A percentile compares a stretch with the other conserved stretches of the same genome.
Conservation (phyloP, 2,329 filamentous ascomycete species). For the Lasiodiplodia theobromae region DNA sequence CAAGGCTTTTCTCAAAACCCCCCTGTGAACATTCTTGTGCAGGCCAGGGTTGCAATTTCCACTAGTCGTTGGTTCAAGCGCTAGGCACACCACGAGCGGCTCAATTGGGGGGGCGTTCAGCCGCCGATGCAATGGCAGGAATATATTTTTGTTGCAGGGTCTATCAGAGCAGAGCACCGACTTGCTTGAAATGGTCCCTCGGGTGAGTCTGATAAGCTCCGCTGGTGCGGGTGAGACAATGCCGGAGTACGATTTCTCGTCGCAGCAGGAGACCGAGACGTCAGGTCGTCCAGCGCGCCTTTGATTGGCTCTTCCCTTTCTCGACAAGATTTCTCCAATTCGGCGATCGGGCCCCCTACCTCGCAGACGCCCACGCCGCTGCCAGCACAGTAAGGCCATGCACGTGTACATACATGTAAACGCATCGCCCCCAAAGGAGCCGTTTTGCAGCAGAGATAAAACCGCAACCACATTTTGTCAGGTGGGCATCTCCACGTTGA, state of each 20-base stretch:
- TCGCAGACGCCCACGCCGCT: slow-evolving; percentile 4
- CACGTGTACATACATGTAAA: not conserved
- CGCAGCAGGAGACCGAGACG: not conserved
- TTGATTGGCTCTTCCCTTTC: slow-evolving; percentile 16
- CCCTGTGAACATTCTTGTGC: not conserved
- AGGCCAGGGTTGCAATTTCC: not conserved
- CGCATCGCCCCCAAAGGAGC: not conserved
- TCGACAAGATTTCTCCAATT: slow-evolving; percentile 13
- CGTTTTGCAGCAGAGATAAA: not conserved
- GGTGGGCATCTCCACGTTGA: slow-evolving; percentile 11
- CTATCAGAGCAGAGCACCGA: not conserved
- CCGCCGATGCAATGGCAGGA: not conserved
- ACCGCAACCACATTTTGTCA: slow-evolving; percentile 1
- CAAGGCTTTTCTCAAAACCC: not conserved
- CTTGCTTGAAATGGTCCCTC: slow-evolving; percentile 2
- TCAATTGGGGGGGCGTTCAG: not conserved
- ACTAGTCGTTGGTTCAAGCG: not conserved
- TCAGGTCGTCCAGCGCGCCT: not conserved
- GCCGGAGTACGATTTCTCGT: not conserved
- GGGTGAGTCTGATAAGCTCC: slow-evolving; percentile 16
- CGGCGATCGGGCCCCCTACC: slow-evolving; percentile 10
- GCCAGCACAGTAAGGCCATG: not conserved
- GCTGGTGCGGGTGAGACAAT: slow-evolving; percentile 23
- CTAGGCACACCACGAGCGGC: not conserved
- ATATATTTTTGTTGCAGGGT: not conserved